phyloP scores from a whole-genome alignment of 805 yeast species.

The Myxozyma neglecta region DNA sequence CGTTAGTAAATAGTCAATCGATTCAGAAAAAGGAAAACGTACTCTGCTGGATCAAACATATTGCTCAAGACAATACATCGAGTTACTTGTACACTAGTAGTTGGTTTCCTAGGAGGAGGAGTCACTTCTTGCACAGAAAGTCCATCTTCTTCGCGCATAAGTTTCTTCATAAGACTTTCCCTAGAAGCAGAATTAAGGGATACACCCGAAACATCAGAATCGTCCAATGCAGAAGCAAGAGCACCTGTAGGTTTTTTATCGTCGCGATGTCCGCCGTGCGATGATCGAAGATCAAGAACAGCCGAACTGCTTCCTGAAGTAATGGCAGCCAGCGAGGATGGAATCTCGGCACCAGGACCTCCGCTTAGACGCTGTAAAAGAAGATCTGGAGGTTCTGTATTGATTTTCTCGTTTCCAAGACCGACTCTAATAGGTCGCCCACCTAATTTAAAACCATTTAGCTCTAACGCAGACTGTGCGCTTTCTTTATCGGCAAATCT shows the following conservation, averaged over 20 bases:
- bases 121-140: constrained; percentile 19
- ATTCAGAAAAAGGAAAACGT: constrained; percentile 12
- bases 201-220: constrained; percentile 32
- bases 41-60: constrained; percentile 41
- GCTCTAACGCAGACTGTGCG: constrained; percentile 37
- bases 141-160: constrained; percentile 39
- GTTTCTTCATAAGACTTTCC: constrained; percentile 37
- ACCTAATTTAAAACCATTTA: constrained; percentile 38
- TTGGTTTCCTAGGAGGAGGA: constrained; percentile 3
- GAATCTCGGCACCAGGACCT: constrained; percentile 16
- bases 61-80: constrained; percentile 38
- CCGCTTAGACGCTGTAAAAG: constrained; percentile 26
- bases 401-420: constrained; percentile 32
- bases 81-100: constrained; percentile 25
- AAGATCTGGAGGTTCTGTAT: constrained; percentile 27
- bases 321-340: constrained; percentile 2
- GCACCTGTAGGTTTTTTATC: constrained; percentile 28
- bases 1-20: not conserved
- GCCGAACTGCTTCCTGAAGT: constrained; percentile 1
- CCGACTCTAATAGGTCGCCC: constrained; percentile 39
- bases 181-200: constrained; percentile 35
- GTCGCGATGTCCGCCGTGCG: constrained; percentile 20
- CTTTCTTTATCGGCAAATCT: constrained; percentile 24
- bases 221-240: constrained; percentile 31
- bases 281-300: constrained; percentile 5